Base-by-base conservation (phyloP, 2,329 filamentous ascomycete species). In the Aspergillus candidus region DNA sequence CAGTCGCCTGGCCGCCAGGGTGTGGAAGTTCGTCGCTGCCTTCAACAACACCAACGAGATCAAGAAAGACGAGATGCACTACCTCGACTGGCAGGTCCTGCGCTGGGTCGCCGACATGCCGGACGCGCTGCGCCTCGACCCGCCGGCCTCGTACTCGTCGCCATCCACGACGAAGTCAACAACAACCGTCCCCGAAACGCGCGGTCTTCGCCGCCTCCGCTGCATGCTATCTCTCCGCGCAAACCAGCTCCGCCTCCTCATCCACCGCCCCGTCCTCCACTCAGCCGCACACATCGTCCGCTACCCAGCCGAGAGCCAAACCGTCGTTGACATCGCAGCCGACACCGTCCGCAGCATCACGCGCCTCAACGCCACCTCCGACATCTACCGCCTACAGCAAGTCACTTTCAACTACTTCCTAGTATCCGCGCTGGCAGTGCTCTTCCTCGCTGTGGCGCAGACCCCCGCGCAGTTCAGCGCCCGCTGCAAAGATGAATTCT, bases 181-280 rank as follows among this genome's bases (percentile, higher is more conserved):
- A 35, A n/a, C 34, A 1, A 18, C 34, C 18, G n/a, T 12, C 22
- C 13, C 72, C 0, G 73, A 56, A 14, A 48, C 77, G 0, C 84
- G 86, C 52, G 82, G 81, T 47, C 68, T 83, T 4, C 82, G 83
- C 51, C 82, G 90, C 2, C 73, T 94, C 8, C 84, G 86, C 46
- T 83, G 94, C 18, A 80, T 93, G 63, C 86, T 93, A 10, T 91
- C 93, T 60, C 73, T 95, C 4, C 80, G 90, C n/a, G 78, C 86
- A 1, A 95, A 95, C 57, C 88, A 94, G 70, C 86, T 94, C 68
- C 84, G 89, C 5, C 91, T 90, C 53, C 82, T 88, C 63, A 85
- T 96, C 35, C 88, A 94, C 65, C 87, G 88, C 0, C 89, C 89
- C 0, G 82, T 94, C 2, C 70, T 96, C 7, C 87, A 94, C 62